Evolutionary conservation across 1,284 basidiomycete species (phyloP).

Genomic region (Afroboletus lepidellus): DNA sequence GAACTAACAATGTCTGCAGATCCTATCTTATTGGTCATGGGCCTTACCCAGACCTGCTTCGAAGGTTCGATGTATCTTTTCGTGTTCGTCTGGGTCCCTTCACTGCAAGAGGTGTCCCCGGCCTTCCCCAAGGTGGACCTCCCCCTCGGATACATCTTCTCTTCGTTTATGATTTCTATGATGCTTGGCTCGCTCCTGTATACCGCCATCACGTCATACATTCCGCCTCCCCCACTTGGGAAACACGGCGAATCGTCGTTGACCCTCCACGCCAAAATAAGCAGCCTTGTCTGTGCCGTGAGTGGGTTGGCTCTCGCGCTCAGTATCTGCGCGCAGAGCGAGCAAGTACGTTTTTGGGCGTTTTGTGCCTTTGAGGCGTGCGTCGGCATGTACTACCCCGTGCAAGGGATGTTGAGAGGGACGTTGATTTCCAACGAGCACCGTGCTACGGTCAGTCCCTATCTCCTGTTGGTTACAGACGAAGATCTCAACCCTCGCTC

Average conservation of each 20-base stretch:
- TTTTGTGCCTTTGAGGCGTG: constrained; percentile 75
- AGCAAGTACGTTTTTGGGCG: constrained; percentile 62
- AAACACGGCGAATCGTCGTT: constrained; percentile 42
- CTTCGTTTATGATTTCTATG: constrained; percentile 76
- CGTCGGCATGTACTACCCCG: constrained; percentile 77
- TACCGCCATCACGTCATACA: constrained; percentile 49
- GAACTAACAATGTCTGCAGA: constrained; percentile 38
- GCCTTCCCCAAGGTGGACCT: constrained; percentile 37
- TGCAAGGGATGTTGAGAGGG: constrained; percentile 73
- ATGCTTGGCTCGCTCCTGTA: constrained; percentile 74
- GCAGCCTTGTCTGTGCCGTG: constrained; percentile 58
- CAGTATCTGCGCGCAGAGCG: constrained; percentile 47
- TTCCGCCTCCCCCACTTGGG: constrained; percentile 29
- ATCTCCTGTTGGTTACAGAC: not conserved
- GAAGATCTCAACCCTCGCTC: not conserved
- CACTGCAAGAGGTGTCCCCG: constrained; percentile 58
- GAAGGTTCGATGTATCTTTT: constrained; percentile 82
- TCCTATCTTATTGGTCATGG: constrained; percentile 61
- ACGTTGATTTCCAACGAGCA: constrained; percentile 69
- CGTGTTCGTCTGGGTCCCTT: constrained; percentile 78
- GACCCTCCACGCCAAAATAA: constrained; percentile 64
- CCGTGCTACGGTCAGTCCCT: constrained; percentile 60
- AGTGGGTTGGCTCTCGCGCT: constrained; percentile 56
- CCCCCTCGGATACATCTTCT: constrained; percentile 75
- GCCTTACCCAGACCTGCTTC: constrained; percentile 73